A percentile compares a stretch with the other conserved stretches of the same genome.
Conservation (phyloP, 1,139 yeast species). For the Suhomyces bribrorum region DNA sequence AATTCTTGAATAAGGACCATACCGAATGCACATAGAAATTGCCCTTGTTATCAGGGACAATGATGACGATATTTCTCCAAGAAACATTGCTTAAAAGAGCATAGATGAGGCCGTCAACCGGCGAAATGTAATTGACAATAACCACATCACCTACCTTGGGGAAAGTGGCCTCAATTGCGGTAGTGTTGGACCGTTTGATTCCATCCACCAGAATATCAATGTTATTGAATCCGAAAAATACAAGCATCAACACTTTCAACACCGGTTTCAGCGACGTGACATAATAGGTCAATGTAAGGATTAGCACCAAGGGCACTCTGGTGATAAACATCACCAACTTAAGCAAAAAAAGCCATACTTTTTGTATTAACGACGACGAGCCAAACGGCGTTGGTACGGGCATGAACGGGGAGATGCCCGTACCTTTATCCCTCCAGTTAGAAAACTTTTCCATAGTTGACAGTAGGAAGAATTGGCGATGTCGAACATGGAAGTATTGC, state of each 20-base stretch:
- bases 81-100: slow-evolving; percentile 28
- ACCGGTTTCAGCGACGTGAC: slow-evolving; percentile 12
- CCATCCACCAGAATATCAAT: slow-evolving; percentile 54
- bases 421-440: slow-evolving; percentile 74
- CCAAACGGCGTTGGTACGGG: slow-evolving; percentile 35
- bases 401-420: slow-evolving; percentile 80
- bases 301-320: slow-evolving; percentile 25
- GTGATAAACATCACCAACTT: slow-evolving; percentile 24
- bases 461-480: background rate
- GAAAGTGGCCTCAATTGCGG: slow-evolving; percentile 30
- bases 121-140: slow-evolving; percentile 56
- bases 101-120: slow-evolving; percentile 52
- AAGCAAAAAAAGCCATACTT: slow-evolving; percentile 10
- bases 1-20: slow-evolving; percentile 36
- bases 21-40: slow-evolving; percentile 35
- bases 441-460: slow-evolving; percentile 76
- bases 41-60: slow-evolving; percentile 48
- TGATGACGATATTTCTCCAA: slow-evolving; percentile 35
- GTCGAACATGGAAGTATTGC: background rate
- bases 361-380: slow-evolving; percentile 5
- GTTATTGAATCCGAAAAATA: slow-evolving; percentile 29
- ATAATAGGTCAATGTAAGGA: slow-evolving; percentile 9
- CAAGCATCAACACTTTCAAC: slow-evolving; percentile 11
- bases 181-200: slow-evolving; percentile 44
- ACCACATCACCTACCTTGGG: slow-evolving; percentile 49